Evolutionary conservation across 306 rosid genomes (phyloP).

Genomic region (Styphnolobium japonicum): DNA sequence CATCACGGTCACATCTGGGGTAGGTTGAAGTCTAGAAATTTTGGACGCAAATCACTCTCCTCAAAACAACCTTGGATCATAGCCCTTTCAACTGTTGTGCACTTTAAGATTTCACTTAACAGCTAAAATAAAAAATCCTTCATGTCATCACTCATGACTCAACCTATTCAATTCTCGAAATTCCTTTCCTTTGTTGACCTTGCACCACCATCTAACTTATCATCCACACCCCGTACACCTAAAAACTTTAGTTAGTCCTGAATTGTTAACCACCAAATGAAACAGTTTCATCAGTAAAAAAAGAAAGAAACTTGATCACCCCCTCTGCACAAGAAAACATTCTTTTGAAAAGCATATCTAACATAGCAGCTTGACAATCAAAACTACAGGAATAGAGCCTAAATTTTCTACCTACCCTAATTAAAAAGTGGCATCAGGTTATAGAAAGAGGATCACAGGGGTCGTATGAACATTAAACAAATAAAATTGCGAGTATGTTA

Average conservation of each 20-base stretch:
- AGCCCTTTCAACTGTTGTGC: too few species aligned
- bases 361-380: background rate
- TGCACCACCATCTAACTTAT: background rate
- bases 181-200: background rate
- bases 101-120: too few species aligned
- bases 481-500: background rate
- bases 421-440: background rate
- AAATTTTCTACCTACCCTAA: background rate
- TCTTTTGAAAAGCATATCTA: background rate
- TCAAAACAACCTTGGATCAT: too few species aligned
- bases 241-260: background rate
- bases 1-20: background rate
- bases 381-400: background rate
- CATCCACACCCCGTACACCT: background rate
- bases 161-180: too few species aligned
- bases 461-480: background rate
- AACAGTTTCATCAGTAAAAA: conserved; percentile 8
- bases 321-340: background rate
- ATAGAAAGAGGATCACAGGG: background rate
- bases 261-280: conserved; percentile 7
- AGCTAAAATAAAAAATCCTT: too few species aligned
- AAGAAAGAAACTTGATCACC: background rate
- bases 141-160: too few species aligned
- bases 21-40: background rate
- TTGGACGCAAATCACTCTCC: background rate